Evolutionary conservation across 257 asterid genomes (phyloP).

Genomic region (Nicotiana otophora): DNA sequence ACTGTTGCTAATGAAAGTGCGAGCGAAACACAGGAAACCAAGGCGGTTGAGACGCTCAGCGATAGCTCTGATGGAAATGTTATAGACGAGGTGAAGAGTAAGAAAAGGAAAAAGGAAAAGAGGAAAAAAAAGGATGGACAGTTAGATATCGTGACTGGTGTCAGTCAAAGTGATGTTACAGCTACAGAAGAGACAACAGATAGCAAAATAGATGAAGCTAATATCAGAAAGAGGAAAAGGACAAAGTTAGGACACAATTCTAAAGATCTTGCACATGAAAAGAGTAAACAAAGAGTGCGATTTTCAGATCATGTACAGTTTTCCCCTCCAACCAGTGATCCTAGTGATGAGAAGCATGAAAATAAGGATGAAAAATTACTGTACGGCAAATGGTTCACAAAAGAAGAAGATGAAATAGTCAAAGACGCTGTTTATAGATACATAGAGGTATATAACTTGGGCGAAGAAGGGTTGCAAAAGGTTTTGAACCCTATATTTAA

Average conservation of each 20-base stretch:
- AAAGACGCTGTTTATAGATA: constrained; percentile 4
- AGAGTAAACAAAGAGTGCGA: background rate
- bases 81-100: background rate
- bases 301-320: background rate
- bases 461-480: constrained; percentile 9
- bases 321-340: background rate
- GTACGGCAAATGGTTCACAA: background rate
- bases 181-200: background rate
- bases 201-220: background rate
- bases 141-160: background rate
- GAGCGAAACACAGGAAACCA: background rate
- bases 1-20: background rate
- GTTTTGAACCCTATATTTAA: background rate
- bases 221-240: background rate
- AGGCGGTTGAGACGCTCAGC: background rate
- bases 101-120: background rate
- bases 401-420: constrained; percentile 4
- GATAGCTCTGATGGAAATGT: background rate
- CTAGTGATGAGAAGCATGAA: background rate
- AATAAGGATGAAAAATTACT: background rate
- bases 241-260: background rate
- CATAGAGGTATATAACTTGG: constrained; percentile 2
- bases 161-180: background rate
- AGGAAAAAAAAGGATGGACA: background rate
- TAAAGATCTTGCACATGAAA: background rate